A percentile compares a stretch with the other conserved stretches of the same genome.
Evolutionary conservation across 75 land plant genomes (phyloP).

Genomic region (Cupressus sempervirens): DNA sequence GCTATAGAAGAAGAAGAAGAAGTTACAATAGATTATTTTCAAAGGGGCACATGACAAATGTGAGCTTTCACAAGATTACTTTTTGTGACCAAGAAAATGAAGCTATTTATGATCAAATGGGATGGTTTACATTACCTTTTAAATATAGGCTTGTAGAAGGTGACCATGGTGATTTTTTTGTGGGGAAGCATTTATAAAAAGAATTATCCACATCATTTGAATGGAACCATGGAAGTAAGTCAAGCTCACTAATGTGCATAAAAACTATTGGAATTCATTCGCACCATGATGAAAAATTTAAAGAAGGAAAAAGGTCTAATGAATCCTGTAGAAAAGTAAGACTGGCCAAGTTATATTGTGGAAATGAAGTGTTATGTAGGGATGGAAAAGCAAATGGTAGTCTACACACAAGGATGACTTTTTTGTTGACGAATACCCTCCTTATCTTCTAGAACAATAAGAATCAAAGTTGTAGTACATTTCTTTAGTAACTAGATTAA

Average conservation of each 20-base stretch:
- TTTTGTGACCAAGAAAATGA: constrained; percentile 1
- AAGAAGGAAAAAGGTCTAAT: not conserved
- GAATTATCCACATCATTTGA: constrained; percentile 4
- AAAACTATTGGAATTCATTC: not conserved
- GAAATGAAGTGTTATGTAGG: not conserved
- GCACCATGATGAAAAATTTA: not conserved
- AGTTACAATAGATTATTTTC: not conserved
- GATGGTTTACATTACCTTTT: not conserved
- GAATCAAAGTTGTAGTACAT: constrained; percentile 40
- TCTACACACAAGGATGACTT: not conserved
- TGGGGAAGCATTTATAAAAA: not conserved
- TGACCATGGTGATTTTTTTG: not conserved
- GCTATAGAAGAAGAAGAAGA: constrained; percentile 13
- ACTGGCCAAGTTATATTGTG: not conserved
- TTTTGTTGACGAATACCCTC: not conserved
- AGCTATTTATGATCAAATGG: not conserved
- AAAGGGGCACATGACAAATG: not conserved
- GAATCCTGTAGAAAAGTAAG: not conserved
- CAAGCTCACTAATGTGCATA: not conserved
- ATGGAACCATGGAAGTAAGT: constrained; percentile 4
- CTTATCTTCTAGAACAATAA: constrained; percentile 16
- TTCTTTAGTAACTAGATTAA: constrained; percentile 14
- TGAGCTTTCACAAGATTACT: not conserved
- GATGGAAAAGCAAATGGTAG: not conserved
- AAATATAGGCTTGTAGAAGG: not conserved